These are phyloP conservation scores for Torulaspora delbrueckii DNA, from an alignment of 805 yeast species.

Conservation along the genomic window DNA sequence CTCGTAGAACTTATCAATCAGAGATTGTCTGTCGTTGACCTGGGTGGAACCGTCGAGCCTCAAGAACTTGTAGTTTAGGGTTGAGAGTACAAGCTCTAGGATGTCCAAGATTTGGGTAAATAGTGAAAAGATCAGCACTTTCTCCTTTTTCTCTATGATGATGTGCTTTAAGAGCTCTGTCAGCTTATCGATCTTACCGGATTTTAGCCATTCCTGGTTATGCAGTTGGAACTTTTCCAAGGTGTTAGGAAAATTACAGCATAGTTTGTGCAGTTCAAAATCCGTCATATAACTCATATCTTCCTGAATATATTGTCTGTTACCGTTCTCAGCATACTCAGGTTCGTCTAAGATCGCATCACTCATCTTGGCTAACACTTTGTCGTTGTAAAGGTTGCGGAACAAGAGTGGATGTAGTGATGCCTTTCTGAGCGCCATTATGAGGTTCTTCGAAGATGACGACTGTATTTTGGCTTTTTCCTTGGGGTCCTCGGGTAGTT, in stretches of 20 bases:
- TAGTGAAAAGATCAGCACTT: slow-evolving; percentile 79
- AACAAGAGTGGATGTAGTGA: slow-evolving; percentile 88
- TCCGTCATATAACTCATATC: slow-evolving; percentile 96
- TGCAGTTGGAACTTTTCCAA: slow-evolving; percentile 50
- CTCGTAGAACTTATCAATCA: slow-evolving; percentile 84
- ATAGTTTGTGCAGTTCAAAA: slow-evolving; percentile 73
- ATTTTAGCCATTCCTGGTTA: slow-evolving; percentile 50
- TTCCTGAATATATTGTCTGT: slow-evolving; percentile 70
- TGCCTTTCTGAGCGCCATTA: slow-evolving; percentile 89
- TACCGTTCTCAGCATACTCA: slow-evolving; percentile 66
- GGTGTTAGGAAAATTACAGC: slow-evolving; percentile 67
- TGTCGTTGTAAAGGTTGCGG: slow-evolving; percentile 58
- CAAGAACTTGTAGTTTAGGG: slow-evolving; percentile 62
- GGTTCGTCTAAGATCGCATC: slow-evolving; percentile 75
- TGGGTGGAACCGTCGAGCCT: slow-evolving; percentile 92
- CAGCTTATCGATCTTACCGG: slow-evolving; percentile 70
- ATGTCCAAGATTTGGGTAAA: slow-evolving; percentile 92
- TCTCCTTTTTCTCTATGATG: slow-evolving; percentile 47
- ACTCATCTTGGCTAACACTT: slow-evolving; percentile 60
- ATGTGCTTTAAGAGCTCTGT: slow-evolving; percentile 53
- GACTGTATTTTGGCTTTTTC: slow-evolving; percentile 37
- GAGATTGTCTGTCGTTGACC: slow-evolving; percentile 87
- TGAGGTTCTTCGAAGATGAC: slow-evolving; percentile 49
- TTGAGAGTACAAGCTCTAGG: slow-evolving; percentile 66
- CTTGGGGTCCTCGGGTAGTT: slow-evolving; percentile 20